These are phyloP conservation scores for Mycena metata DNA, from an alignment of 768 basidiomycete genomes.

Conservation along the genomic window DNA sequence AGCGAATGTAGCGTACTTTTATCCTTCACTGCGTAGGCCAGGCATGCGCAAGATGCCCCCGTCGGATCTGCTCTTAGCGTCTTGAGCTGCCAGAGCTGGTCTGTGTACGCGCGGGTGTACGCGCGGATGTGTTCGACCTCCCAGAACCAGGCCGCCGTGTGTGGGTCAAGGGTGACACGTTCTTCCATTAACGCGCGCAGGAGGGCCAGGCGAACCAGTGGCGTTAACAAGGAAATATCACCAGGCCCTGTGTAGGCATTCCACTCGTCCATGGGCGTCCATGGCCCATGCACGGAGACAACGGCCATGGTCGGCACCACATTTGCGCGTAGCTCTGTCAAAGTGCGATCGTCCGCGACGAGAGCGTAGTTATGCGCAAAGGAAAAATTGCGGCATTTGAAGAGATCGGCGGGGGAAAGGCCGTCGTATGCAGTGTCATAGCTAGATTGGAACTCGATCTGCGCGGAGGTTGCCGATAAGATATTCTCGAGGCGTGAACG, in stretches of 20 bases:
- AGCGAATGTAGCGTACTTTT: conserved; percentile 21
- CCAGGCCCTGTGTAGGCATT: conserved; percentile 28
- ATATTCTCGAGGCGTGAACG: conserved; percentile 24
- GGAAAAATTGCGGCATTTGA: conserved; percentile 24
- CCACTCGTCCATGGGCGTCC: conserved; percentile 31
- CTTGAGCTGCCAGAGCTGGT: conserved; percentile 25
- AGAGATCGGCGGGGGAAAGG: conserved; percentile 30
- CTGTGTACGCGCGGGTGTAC: conserved; percentile 1
- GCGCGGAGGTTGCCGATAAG: conserved; percentile 3
- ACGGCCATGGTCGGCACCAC: conserved; percentile 24
- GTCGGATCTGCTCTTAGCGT: conserved; percentile 28
- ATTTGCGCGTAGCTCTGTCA: conserved; percentile 26
- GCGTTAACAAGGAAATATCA: conserved; percentile 18
- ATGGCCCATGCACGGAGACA: not conserved
- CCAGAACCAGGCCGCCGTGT: conserved; percentile 30
- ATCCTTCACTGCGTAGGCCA: conserved; percentile 22
- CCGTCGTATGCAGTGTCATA: conserved; percentile 25
- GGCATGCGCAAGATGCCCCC: conserved; percentile 24
- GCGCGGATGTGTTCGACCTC: not conserved
- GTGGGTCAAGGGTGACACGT: conserved; percentile 11
- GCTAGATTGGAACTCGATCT: conserved; percentile 16
- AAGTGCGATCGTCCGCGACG: conserved; percentile 33
- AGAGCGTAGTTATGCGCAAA: conserved; percentile 27
- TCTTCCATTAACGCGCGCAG: conserved; percentile 29
- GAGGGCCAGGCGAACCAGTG: conserved; percentile 25